Evolutionary conservation across 2,329 filamentous ascomycete genomes (phyloP), one percentile per base, ranked within the genome.

Genomic region (Pyricularia sp.): DNA sequence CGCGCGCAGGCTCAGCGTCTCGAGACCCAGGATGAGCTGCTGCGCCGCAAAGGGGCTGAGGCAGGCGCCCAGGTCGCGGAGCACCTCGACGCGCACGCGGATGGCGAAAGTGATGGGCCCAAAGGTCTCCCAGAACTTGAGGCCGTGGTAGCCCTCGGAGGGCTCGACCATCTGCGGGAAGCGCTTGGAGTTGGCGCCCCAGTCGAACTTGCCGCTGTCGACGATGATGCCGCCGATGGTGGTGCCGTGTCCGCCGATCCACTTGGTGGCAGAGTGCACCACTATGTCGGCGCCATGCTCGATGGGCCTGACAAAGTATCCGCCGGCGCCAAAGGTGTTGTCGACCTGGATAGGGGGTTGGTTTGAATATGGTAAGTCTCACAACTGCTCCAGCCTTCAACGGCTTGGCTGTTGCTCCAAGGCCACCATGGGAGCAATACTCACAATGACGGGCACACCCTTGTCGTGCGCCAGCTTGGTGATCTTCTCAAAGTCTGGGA

Each of bases 151-250:
- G 69, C 94, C 93, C 69, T 92, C 90, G 0, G 91, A 89, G 0
- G 91, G 94, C 80, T 98, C 92, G 73, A 92, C 87, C 83, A 99
- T 93, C 79, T 97, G 92, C 1, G 94, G 94, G 85, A 98, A 98
- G 25, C 94, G 90, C 74, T 87, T 87, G 65, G 84, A 90, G 78
- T 97, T 81, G 80, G 90, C 90, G 74, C 91, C 92, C 94, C 94
- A 98, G 83, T 97, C 91, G 77, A 97, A 98, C 78, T 93, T 95
- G 75, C 94, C 94, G 73, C 90, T 88, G 81, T 97, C 94, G 72
- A 97, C 84, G 42, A 97, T 86, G 63, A 97, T 86, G 71, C 94
- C 94, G 69, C 86, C 94, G 73, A 97, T 92, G 30, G 94, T 97
- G 59, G 94, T 97, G 71, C 94, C 94, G 79, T 98, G 94, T 61